Percentiles rank a stretch among this genome's conserved stretches.
These are phyloP conservation scores for Detonula confervacea DNA, from an alignment of 352 stramenopile species.

Conservation along the genomic window DNA sequence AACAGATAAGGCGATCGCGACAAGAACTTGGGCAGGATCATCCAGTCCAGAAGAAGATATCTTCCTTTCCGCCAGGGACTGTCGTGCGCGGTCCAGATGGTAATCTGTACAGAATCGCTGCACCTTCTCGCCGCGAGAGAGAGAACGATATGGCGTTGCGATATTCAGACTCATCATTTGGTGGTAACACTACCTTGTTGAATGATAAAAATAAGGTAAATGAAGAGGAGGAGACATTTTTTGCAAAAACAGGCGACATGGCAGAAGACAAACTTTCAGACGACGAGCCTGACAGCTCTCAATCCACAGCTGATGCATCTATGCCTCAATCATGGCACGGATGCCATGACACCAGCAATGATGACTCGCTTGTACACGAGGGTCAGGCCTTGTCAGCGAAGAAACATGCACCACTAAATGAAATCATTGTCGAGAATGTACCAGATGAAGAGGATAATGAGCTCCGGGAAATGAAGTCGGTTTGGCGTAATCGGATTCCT, in stretches of 20 bases:
- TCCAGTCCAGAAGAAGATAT: too few relatives aligned
- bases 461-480: constrained; percentile 26
- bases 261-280: too few relatives aligned
- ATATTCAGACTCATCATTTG: not conserved
- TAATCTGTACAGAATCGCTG: constrained; percentile 23
- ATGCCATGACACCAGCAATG: too few relatives aligned
- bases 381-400: not conserved
- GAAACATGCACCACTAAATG: not conserved
- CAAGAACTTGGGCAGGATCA: too few relatives aligned
- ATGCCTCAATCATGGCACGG: not conserved
- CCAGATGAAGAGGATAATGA: constrained; percentile 34
- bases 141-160: not conserved
- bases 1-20: not conserved
- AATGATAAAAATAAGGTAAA: not conserved
- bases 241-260: too few relatives aligned
- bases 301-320: not conserved
- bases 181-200: not conserved
- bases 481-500: constrained; percentile 31
- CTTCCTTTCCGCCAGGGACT: constrained; percentile 20
- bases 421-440: constrained; percentile 34
- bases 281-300: not conserved
- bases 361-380: too few relatives aligned
- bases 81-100: constrained; percentile 28
- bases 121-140: not conserved
- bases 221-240: too few relatives aligned